These are phyloP conservation scores for Corchorus capsularis DNA, from an alignment of 345 rosid species.

Conservation along the genomic window DNA sequence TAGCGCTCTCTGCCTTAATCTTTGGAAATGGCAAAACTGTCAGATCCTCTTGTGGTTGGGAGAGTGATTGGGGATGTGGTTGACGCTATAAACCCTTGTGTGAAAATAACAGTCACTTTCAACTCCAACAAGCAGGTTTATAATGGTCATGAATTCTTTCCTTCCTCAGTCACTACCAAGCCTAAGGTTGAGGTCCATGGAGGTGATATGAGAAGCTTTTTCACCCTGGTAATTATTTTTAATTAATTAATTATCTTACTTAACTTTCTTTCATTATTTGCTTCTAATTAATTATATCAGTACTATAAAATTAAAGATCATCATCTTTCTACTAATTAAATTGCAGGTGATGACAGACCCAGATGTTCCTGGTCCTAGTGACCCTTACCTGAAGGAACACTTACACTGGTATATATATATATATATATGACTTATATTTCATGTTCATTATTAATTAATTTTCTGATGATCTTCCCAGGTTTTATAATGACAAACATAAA, in stretches of 20 bases:
- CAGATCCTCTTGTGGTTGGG: constrained; percentile 84
- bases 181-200: constrained; percentile 92
- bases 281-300: background rate
- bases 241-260: background rate
- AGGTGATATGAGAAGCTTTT: constrained; percentile 87
- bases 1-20: background rate
- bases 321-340: background rate
- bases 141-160: constrained; percentile 89
- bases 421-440: constrained; percentile 3
- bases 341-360: constrained; percentile 96
- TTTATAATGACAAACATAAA: background rate
- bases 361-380: constrained; percentile 98
- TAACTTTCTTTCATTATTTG: background rate
- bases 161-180: constrained; percentile 65
- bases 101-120: constrained; percentile 71
- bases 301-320: background rate
- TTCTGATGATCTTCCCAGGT: background rate
- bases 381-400: constrained; percentile 92
- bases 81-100: constrained; percentile 57
- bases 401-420: constrained; percentile 80
- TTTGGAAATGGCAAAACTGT: constrained; percentile 44
- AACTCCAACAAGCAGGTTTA: constrained; percentile 70
- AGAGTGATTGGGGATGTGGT: constrained; percentile 91
- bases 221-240: constrained; percentile 71
- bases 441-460: background rate